Evolutionary conservation across 495 filamentous ascomycete species (phyloP), one percentile per base, ranked within the genome.

Genomic region (Hypoxylon crocopeplum): DNA sequence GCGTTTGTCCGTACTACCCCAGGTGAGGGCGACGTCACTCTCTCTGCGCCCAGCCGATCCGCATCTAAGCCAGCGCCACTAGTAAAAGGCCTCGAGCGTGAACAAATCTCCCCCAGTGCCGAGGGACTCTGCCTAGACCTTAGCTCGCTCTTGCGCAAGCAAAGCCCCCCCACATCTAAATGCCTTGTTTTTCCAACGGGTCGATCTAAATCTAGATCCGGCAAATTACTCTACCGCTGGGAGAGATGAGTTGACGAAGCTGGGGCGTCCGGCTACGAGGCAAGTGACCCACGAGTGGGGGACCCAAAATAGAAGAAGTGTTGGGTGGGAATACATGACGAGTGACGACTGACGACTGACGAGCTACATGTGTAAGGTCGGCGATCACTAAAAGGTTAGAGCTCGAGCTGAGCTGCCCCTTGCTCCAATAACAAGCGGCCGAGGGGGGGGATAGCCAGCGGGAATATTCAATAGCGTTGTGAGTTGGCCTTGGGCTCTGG

Each of bases 321-420:
- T 36, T 17, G 21, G 37, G 29, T 7, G 29, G 32, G n/a, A 13
- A 46, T 60, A 49, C 54, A 64, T 54, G 44, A 36, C 37, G 27
- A 13, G 40, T 21, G 34, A 22, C 11, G 24, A 13, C 15, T 46
- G 12, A n/a, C n/a, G n/a, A n/a, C n/a, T n/a, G n/a, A n/a, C n/a
- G n/a, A n/a, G n/a, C n/a, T 48, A 10, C 25, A 29, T 30, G 20
- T 56, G 16, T 17, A 34, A 52, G 54, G 54, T 64, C 60, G 60
- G 54, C 60, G 60, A 64, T 64, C 54, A 55, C 44, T 55, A 64
- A 49, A 45, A 34, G 4, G 12, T 58, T 59, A 64, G 54, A 37
- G 40, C 13, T 27, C 48, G 15, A 59, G 60, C 54, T 64, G 54
- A 64, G 44, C 29, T 10, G 1, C 2, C 34, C 27, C 19, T 33